Evolutionary conservation across 176 grass and related monocot genomes (phyloP).

Genomic region (Eleusine indica): DNA sequence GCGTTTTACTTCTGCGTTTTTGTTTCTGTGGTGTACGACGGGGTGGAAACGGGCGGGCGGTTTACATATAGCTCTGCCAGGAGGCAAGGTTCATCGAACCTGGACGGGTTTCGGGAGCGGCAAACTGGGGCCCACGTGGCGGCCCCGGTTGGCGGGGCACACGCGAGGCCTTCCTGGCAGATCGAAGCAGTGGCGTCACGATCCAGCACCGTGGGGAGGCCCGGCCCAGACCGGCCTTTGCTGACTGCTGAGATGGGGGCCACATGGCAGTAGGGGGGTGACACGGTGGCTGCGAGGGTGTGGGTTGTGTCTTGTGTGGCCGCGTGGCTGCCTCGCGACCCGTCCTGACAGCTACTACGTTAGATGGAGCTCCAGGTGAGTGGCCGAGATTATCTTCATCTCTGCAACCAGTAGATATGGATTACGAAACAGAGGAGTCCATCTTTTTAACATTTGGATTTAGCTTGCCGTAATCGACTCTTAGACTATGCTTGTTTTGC

Average conservation of each 20-base stretch:
- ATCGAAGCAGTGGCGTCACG: slow-evolving; percentile 70
- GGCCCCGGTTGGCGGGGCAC: neutral
- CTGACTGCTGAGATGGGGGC: neutral
- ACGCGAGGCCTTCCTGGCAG: slow-evolving; percentile 28
- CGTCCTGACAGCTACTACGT: neutral
- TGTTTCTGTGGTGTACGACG: slow-evolving; percentile 33
- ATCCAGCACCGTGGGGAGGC: neutral
- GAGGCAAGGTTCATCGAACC: slow-evolving; percentile 53
- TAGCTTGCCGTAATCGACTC: too few relatives aligned
- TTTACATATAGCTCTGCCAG: slow-evolving; percentile 53
- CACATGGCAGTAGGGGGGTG: slow-evolving; percentile 13
- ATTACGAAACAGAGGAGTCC: neutral
- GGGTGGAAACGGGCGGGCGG: slow-evolving; percentile 6
- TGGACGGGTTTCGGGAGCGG: slow-evolving; percentile 48
- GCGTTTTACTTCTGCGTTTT: slow-evolving; percentile 30
- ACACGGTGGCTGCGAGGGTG: neutral
- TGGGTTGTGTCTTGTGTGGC: neutral
- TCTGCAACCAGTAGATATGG: neutral
- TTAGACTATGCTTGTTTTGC: too few relatives aligned
- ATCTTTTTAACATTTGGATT: neutral
- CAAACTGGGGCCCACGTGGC: slow-evolving; percentile 26
- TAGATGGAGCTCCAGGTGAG: neutral
- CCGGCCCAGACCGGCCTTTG: neutral
- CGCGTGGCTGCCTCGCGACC: slow-evolving; percentile 33
- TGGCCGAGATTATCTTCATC: neutral